Evolutionary conservation across 2,329 filamentous ascomycete species (phyloP).

Genomic region (Aspergillus neotritici): DNA sequence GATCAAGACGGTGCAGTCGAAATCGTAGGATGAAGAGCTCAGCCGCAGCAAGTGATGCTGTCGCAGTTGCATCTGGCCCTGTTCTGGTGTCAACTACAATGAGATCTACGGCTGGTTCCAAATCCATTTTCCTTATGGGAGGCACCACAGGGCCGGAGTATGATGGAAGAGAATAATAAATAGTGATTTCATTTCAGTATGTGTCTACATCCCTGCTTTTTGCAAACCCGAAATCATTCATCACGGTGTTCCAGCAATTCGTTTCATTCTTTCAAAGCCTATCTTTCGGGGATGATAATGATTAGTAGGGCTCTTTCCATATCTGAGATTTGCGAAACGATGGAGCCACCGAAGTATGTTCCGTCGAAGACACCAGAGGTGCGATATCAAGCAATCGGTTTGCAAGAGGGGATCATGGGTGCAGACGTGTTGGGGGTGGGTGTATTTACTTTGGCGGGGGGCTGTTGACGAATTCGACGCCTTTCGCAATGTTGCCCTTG

Average conservation of each 20-base stretch:
- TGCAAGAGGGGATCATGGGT: slow-evolving; percentile 15
- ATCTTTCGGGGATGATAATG: slow-evolving; percentile 35
- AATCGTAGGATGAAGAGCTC: slow-evolving; percentile 38
- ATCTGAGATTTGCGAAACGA: slow-evolving; percentile 11
- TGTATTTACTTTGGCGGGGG: slow-evolving; percentile 76
- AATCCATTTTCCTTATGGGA: no score
- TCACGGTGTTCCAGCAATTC: slow-evolving; percentile 18
- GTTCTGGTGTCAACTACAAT: no score
- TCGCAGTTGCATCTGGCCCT: no score
- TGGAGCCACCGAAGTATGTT: slow-evolving; percentile 12
- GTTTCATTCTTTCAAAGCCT: slow-evolving; percentile 39
- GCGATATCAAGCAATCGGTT: slow-evolving; percentile 16
- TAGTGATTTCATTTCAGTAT: slow-evolving; percentile 10
- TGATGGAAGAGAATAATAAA: no score
- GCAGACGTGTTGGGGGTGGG: slow-evolving; percentile 26
- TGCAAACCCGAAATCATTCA: slow-evolving; percentile 13
- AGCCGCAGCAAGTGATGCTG: not conserved
- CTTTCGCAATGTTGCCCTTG: slow-evolving; percentile 91
- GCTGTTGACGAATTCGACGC: slow-evolving; percentile 81
- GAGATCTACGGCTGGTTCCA: no score
- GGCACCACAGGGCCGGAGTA: no score
- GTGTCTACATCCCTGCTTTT: slow-evolving; percentile 12
- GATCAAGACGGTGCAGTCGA: slow-evolving; percentile 74
- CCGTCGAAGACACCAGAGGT: slow-evolving; percentile 9
- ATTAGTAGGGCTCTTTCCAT: slow-evolving; percentile 33